Evolutionary conservation across 768 basidiomycete species (phyloP), one percentile per base, ranked within the genome.

Genomic region (Mycena olivaceomarginata): DNA sequence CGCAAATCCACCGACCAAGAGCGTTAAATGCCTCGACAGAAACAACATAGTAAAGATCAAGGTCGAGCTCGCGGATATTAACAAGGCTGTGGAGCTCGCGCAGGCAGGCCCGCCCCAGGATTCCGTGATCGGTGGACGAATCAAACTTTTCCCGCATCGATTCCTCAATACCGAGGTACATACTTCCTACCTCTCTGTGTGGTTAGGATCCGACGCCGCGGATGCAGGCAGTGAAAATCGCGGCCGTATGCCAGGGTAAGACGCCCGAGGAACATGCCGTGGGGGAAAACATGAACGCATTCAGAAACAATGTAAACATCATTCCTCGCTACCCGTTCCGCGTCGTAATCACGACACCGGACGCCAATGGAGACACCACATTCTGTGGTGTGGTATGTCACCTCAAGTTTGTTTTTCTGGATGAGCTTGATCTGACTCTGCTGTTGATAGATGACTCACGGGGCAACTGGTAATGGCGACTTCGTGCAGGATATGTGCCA

Each of bases 261-360:
- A 39, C 16, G 22, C 70, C 75, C 22, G 77, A 78, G 74, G 77
- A 78, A 62, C 74, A 75, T 2, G 74, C 77, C 5, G 77, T 78
- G n/a, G 3, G 77, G 77, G 5, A 56, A 51, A n/a, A 66, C 39
- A 78, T 78, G 77, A 48, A 74, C 22, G 65, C 41, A 45, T 78
- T 75, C 74, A n/a, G 64, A 66, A 78, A 78, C 62, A 63, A 72
- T 46, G 74, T 74, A 12, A 64, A 70, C 48, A 70, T 78, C 1
- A 31, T 78, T 43, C 31, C 31, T 11, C 67, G 46, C 37, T 78
- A 78, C 74, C 74, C 75, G 74, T 78, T 78, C 77, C 46, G 46
- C 16, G 46, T 48, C 13, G 5, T 48, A 16, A 48, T 48, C 46
- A 48, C 46, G 16, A 48, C 46, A 16, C 46, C 46, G 15, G 46